A percentile compares a stretch with the other conserved stretches of the same genome.
Conservation (phyloP, 257 asterid genomes). For the Schizonepeta tenuifolia region DNA sequence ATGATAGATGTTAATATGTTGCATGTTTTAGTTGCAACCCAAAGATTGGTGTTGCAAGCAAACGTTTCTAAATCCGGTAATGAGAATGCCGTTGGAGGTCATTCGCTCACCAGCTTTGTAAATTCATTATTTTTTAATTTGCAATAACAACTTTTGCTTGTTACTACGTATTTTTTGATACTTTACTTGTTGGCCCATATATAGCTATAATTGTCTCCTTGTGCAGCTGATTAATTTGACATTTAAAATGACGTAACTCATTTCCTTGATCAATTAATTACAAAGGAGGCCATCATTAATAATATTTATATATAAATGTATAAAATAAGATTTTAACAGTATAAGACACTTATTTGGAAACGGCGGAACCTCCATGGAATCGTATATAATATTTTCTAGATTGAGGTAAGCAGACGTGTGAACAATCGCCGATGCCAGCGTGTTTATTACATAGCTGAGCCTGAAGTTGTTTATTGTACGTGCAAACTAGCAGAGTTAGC, state of each 20-base stretch:
- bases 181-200: constrained; percentile 23
- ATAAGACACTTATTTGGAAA: too few relatives aligned
- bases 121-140: constrained; percentile 2
- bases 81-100: neutral
- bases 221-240: neutral
- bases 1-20: constrained; percentile 19
- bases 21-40: neutral
- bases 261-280: neutral
- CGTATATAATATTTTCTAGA: too few relatives aligned
- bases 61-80: constrained; percentile 4
- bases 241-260: neutral
- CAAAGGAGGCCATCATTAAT: neutral
- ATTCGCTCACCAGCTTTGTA: neutral
- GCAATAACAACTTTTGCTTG: neutral
- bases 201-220: constrained; percentile 22
- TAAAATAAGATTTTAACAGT: too few relatives aligned
- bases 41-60: constrained; percentile 21
- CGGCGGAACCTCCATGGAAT: too few relatives aligned
- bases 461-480: constrained; percentile 20
- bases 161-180: neutral
- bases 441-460: neutral
- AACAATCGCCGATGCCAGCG: too few relatives aligned
- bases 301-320: too few relatives aligned
- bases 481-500: constrained; percentile 5
- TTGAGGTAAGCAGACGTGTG: too few relatives aligned